Evolutionary conservation across 2,329 filamentous ascomycete species (phyloP).

Genomic region (Cercospora canescens): DNA sequence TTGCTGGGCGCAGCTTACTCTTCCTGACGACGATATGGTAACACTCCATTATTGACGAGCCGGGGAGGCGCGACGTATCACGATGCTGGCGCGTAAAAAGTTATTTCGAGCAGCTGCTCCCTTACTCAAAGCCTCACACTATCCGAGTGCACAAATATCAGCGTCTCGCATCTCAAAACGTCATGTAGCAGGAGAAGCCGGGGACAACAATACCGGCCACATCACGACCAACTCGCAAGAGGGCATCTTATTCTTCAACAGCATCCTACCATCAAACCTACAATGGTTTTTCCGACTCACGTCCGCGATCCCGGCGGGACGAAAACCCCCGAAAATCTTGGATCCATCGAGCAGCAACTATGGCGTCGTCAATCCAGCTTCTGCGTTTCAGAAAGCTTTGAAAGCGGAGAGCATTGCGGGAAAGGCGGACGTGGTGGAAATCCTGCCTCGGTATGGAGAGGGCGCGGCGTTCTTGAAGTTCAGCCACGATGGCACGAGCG

Average conservation of each 20-base stretch:
- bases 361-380: constrained; percentile 56
- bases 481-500: constrained; percentile 52
- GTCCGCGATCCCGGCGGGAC: constrained; percentile 39
- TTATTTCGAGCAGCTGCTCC: constrained; percentile 8
- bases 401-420: constrained; percentile 28
- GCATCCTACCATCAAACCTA: constrained; percentile 81
- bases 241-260: constrained; percentile 86
- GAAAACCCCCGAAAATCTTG: constrained; percentile 13
- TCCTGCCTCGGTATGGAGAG: constrained; percentile 83
- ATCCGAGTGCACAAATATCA: background rate
- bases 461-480: constrained; percentile 94
- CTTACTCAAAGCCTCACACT: background rate
- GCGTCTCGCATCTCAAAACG: constrained; percentile 14
- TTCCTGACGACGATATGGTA: background rate
- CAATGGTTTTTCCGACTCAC: constrained; percentile 61
- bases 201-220: constrained; percentile 70
- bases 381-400: constrained; percentile 50
- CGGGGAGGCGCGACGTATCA: background rate
- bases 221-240: constrained; percentile 76
- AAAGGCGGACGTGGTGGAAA: constrained; percentile 69
- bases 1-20: background rate
- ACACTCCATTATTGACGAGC: background rate
- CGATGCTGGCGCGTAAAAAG: background rate
- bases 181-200: constrained; percentile 21
- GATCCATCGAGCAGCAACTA: constrained; percentile 22